Percentiles rank a stretch among this genome's conserved stretches.
phyloP scores from a whole-genome alignment of 805 yeast species.

The Komagataella phaffii region DNA sequence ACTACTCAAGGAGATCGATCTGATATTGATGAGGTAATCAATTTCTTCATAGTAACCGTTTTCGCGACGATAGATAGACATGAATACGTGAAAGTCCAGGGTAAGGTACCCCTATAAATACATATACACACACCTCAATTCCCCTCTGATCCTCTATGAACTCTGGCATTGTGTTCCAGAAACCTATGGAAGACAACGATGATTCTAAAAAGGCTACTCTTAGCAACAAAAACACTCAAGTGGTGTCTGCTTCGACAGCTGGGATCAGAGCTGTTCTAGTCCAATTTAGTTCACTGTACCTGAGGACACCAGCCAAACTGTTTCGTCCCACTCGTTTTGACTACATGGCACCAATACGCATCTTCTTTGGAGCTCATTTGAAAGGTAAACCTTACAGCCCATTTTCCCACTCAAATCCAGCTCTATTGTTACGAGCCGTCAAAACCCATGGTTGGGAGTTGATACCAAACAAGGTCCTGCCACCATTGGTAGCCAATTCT shows the following conservation, averaged over 20 bases:
- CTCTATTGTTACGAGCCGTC: conserved; percentile 58
- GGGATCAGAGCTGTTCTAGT: conserved; percentile 75
- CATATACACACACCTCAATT: not conserved
- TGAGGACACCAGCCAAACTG: conserved; percentile 72
- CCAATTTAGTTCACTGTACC: conserved; percentile 64
- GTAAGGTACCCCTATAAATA: no score
- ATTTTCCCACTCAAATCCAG: conserved; percentile 68
- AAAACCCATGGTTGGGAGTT: conserved; percentile 75
- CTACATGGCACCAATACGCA: conserved; percentile 58
- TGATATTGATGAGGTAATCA: conserved; percentile 7
- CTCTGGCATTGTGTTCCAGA: not conserved
- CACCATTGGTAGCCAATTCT: conserved; percentile 81
- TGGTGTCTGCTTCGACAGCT: conserved; percentile 73
- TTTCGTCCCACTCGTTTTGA: conserved; percentile 89
- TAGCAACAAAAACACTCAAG: conserved; percentile 26
- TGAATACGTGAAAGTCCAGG: not conserved
- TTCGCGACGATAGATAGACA: not conserved
- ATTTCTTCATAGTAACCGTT: conserved; percentile 1
- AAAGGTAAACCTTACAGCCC: conserved; percentile 35
- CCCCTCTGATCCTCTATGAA: not conserved
- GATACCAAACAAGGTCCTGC: conserved; percentile 73
- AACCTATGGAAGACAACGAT: not conserved
- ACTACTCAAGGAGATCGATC: conserved; percentile 26
- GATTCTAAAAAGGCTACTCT: conserved; percentile 9
- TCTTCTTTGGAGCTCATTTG: conserved; percentile 30